Conservation (phyloP, 139 green algal genomes). For the Edaphochlamys debaryana region DNA sequence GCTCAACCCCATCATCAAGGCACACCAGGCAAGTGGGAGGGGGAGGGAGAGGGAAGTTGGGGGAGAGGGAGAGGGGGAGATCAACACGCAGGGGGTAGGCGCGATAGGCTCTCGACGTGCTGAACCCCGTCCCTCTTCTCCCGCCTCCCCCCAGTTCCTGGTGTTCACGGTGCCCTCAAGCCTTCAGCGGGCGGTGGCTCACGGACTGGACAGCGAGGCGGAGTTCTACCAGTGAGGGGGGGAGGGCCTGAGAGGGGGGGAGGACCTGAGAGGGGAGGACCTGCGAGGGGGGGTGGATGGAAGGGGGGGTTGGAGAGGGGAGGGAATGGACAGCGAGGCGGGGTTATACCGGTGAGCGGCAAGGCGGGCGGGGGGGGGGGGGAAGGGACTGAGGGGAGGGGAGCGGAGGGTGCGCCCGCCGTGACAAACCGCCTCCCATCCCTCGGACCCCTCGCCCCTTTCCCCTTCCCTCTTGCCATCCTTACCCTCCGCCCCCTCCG, state of each 20-base stretch:
- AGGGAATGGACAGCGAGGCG: not conserved
- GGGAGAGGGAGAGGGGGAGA: too few species aligned
- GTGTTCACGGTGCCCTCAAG: conserved; percentile 81
- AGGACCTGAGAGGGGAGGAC: not conserved
- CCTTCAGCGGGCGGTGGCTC: conserved; percentile 78
- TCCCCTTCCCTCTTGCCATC: too few species aligned
- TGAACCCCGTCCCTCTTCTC: conserved; percentile 74
- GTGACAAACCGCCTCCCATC: too few species aligned
- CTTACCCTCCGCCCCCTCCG: too few species aligned
- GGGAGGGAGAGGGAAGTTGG: too few species aligned
- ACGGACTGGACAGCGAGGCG: conserved; percentile 73
- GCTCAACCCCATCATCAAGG: conserved; percentile 78
- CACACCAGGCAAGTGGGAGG: too few species aligned
- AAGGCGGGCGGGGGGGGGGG: too few species aligned
- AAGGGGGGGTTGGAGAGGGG: not conserved
- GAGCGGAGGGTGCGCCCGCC: too few species aligned
- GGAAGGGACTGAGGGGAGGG: too few species aligned
- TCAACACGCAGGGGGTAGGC: conserved; percentile 86
- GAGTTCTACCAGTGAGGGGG: conserved; percentile 71
- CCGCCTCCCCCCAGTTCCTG: too few species aligned
- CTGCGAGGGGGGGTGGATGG: not conserved
- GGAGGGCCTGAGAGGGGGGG: not conserved
- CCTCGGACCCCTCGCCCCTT: too few species aligned
- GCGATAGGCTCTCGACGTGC: conserved; percentile 67
- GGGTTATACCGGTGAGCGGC: not conserved